Evolutionary conservation across 768 basidiomycete species (phyloP).

Genomic region (Leccinum aurantiacum): DNA sequence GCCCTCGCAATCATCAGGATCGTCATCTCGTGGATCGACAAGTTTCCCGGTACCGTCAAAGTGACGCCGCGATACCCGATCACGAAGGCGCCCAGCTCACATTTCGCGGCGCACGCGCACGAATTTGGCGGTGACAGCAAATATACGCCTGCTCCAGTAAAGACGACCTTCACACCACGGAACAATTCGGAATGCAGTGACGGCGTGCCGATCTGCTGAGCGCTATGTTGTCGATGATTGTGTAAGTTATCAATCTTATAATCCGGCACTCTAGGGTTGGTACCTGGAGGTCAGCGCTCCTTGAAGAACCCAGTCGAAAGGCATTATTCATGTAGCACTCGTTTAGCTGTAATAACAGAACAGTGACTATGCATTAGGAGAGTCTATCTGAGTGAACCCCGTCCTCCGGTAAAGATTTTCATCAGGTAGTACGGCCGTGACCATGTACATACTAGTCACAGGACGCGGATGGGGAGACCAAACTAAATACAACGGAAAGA

Average conservation of each 20-base stretch:
- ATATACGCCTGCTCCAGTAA: slow-evolving; percentile 16
- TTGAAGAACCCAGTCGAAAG: background rate
- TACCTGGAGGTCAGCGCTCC: slow-evolving; percentile 4
- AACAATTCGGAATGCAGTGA: slow-evolving; percentile 24
- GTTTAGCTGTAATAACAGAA: slow-evolving; percentile 1
- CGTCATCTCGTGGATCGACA: slow-evolving; percentile 30
- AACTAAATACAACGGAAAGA: slow-evolving; percentile 27
- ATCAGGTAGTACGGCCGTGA: too few relatives aligned
- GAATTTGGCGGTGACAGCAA: slow-evolving; percentile 15
- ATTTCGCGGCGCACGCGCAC: slow-evolving; percentile 27
- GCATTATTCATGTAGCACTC: slow-evolving; percentile 7
- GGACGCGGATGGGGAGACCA: too few relatives aligned
- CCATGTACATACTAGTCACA: too few relatives aligned
- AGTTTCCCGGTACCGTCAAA: slow-evolving; percentile 22
- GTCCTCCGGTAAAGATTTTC: slow-evolving; percentile 42
- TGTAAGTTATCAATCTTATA: background rate
- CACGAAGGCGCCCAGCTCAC: slow-evolving; percentile 35
- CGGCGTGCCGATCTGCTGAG: slow-evolving; percentile 17
- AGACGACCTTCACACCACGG: slow-evolving; percentile 5
- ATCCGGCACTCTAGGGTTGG: slow-evolving; percentile 11
- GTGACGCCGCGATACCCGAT: slow-evolving; percentile 26
- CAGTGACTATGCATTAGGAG: slow-evolving; percentile 17
- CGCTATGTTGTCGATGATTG: background rate
- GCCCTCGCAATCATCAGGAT: slow-evolving; percentile 19
- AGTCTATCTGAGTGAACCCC: slow-evolving; percentile 27